Conservation (phyloP, 208 protist species). For the Angomonas ambiguus region DNA sequence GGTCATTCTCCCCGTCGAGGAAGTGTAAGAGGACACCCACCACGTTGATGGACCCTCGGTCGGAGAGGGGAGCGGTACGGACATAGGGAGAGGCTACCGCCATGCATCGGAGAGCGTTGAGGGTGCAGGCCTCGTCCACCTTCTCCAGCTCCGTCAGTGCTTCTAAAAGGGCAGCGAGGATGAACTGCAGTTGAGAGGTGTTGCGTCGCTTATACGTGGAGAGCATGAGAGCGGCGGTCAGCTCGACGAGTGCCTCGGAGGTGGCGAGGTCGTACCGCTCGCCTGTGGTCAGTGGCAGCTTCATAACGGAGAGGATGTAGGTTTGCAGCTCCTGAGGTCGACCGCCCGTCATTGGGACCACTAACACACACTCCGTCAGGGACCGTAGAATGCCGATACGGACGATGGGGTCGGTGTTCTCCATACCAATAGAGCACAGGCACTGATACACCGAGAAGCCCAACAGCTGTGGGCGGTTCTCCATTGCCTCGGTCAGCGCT, state of each 20-base stretch:
- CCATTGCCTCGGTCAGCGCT: constrained; percentile 44
- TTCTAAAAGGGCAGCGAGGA: constrained; percentile 39
- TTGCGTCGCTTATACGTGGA: constrained; percentile 48
- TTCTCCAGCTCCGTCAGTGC: neutral
- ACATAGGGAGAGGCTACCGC: constrained; percentile 65
- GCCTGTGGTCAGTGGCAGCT: constrained; percentile 13
- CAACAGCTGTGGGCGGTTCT: constrained; percentile 50
- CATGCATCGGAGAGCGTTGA: constrained; percentile 28
- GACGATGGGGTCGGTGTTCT: constrained; percentile 21
- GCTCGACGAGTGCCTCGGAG: constrained; percentile 27
- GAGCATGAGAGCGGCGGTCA: constrained; percentile 29
- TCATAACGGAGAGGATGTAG: constrained; percentile 24
- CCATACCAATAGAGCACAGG: constrained; percentile 32
- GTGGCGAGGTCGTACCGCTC: constrained; percentile 17
- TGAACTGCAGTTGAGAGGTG: constrained; percentile 53
- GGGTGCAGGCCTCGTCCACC: neutral
- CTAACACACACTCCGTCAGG: constrained; percentile 39
- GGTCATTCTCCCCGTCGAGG: constrained; percentile 24
- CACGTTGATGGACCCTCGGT: constrained; percentile 39
- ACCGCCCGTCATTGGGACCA: constrained; percentile 54
- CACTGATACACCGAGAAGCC: constrained; percentile 60
- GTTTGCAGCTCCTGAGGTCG: constrained; percentile 37
- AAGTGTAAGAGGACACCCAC: constrained; percentile 28
- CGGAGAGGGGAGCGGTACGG: constrained; percentile 48
- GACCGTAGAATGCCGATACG: constrained; percentile 46